Evolutionary conservation across 1,284 basidiomycete species (phyloP), one percentile per base, ranked within the genome.

Genomic region (Xanthoconium separans): DNA sequence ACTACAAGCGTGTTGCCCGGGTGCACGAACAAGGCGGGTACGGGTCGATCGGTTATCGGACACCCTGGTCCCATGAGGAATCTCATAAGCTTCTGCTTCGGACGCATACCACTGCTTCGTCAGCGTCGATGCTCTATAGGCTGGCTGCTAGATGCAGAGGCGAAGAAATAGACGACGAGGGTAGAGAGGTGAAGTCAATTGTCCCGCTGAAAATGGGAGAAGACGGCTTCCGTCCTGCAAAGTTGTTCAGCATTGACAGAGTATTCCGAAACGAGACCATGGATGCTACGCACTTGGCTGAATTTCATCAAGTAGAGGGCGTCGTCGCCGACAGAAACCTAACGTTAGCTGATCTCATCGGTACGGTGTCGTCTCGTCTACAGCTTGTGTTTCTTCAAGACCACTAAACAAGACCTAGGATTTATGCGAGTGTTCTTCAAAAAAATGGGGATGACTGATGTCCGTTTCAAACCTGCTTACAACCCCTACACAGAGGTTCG

Each of bases 281-380:
- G 77, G 97, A 99, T 73, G 95, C 95, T 36, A 99, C 97, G n/a
- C 97, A 99, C 77, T 70, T 99, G 57, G 97, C 97, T 18, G 97
- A 99, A 75, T 99, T 99, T 80, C 96, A 99, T 71, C 97, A 99
- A 75, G 97, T 99, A 13, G 97, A 99, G 74, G 97, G 97, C 55
- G 96, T 99, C 44, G 95, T 99, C 15, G 97, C 97, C 15, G 97
- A 99, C 75, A 85, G 89, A 63, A 85, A 89, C 58, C 78, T 99
- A 57, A 99, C 96, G 2, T 78, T 99, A n/a, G 97, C 95, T 16
- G 95, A 99, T 72, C 77, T 99, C 56, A 98, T 99, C 62, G 95
- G 95, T 93, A 59, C 47, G 70, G 63, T 31, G 1, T n/a, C n/a
- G n/a, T n/a, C n/a, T 37, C 6, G 18, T 44, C 30, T 47, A 4